Evolutionary conservation across 495 filamentous ascomycete species (phyloP).

Genomic region (Xylaria longipes): DNA sequence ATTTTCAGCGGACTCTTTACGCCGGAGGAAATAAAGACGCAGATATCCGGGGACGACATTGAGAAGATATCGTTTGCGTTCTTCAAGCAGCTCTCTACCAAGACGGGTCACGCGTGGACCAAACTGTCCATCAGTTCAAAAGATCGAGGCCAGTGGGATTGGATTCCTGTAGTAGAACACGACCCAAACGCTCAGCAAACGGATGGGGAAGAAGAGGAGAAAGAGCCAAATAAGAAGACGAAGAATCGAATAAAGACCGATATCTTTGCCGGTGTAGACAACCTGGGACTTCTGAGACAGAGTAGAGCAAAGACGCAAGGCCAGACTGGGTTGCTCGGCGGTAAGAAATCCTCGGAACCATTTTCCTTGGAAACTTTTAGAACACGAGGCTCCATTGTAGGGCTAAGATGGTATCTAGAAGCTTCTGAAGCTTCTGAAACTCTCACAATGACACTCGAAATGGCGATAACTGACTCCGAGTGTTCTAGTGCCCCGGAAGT

Average conservation of each 20-base stretch:
- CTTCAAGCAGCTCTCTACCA: constrained; percentile 35
- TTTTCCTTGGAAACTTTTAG: too few relatives aligned
- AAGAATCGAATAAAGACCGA: not conserved
- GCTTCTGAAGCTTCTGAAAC: too few relatives aligned
- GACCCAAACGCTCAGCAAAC: not conserved
- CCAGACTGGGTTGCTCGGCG: constrained; percentile 29
- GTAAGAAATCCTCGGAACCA: too few relatives aligned
- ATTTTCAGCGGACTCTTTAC: constrained; percentile 6
- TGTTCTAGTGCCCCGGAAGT: constrained; percentile 18
- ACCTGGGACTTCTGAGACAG: not conserved
- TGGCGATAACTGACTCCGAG: too few relatives aligned
- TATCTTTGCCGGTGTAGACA: constrained; percentile 1
- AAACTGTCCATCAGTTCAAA: constrained; percentile 32
- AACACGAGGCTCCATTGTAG: too few relatives aligned
- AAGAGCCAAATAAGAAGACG: not conserved
- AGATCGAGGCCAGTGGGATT: not conserved
- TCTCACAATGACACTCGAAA: too few relatives aligned
- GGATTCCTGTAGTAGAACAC: constrained; percentile 5
- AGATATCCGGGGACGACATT: constrained; percentile 31
- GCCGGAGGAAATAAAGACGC: not conserved
- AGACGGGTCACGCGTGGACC: constrained; percentile 35
- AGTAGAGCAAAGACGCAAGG: constrained; percentile 15
- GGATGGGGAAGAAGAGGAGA: not conserved
- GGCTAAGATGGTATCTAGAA: too few relatives aligned
- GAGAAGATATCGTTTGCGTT: constrained; percentile 33